These are phyloP conservation scores for Chrysanthemum makinoi DNA, from an alignment of 129 eudicot genomes.

Conservation along the genomic window DNA sequence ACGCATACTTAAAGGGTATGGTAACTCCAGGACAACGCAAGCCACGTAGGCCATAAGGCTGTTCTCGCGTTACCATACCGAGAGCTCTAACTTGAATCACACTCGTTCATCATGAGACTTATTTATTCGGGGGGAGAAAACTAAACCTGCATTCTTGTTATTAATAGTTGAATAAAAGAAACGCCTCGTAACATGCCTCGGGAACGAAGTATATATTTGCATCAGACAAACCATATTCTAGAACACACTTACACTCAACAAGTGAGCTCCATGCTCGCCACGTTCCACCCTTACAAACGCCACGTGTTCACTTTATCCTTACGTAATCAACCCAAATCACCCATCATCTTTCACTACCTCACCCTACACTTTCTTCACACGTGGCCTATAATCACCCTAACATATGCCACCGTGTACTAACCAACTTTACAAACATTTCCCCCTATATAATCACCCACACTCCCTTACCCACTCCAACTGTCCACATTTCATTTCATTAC, in stretches of 20 bases:
- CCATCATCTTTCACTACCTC: neutral
- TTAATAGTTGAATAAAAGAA: too few species aligned
- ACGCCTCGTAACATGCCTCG: too few species aligned
- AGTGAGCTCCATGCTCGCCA: constrained; percentile 19
- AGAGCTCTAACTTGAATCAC: too few species aligned
- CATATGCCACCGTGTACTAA: constrained; percentile 32
- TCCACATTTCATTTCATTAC: neutral
- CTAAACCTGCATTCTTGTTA: too few species aligned
- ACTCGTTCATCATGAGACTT: too few species aligned
- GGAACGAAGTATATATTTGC: too few species aligned
- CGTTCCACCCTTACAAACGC: neutral
- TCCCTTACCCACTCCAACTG: constrained; percentile 16
- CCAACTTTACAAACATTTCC: constrained; percentile 9
- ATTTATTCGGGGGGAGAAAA: too few species aligned
- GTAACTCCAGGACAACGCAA: too few species aligned
- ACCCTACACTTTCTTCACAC: constrained; percentile 15
- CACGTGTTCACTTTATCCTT: constrained; percentile 2
- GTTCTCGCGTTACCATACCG: too few species aligned
- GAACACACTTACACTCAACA: neutral
- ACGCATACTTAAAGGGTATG: too few species aligned
- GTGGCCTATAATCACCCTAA: constrained; percentile 11
- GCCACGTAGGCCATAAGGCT: too few species aligned
- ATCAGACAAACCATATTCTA: neutral
- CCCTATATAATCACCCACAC: constrained; percentile 17
- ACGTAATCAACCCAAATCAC: constrained; percentile 31